A percentile compares a stretch with the other conserved stretches of the same genome.
Conservation (phyloP, 495 filamentous ascomycete species). For the Tuber umbilicatum region DNA sequence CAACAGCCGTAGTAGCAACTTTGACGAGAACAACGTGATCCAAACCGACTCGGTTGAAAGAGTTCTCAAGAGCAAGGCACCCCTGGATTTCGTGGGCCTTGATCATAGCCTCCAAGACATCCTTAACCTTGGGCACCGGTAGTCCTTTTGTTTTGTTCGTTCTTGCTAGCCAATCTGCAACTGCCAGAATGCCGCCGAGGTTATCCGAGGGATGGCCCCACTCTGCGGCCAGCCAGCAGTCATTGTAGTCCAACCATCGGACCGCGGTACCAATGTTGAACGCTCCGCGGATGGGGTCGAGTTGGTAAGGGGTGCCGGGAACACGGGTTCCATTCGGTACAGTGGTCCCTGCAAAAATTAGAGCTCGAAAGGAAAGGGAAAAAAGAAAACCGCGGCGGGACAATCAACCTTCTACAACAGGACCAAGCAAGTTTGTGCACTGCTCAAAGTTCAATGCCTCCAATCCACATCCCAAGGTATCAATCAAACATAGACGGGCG, state of each 20-base stretch:
- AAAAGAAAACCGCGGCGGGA: not conserved
- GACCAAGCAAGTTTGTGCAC: slow-evolving; percentile 91
- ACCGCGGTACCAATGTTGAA: slow-evolving; percentile 99
- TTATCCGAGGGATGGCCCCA: slow-evolving; percentile 99
- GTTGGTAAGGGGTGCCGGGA: slow-evolving; percentile 83
- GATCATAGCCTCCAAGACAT: slow-evolving; percentile 97
- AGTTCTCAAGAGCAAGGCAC: slow-evolving; percentile 92
- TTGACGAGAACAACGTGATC: slow-evolving; percentile 98
- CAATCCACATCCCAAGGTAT: slow-evolving; percentile 92
- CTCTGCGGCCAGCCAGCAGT: slow-evolving; percentile 98
- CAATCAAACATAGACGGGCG: slow-evolving; percentile 78
- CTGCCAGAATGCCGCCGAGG: slow-evolving; percentile 87
- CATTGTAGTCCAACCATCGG: slow-evolving; percentile 98
- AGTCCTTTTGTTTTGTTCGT: slow-evolving; percentile 86
- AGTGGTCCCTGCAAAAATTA: slow-evolving; percentile 55
- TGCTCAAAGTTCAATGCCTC: slow-evolving; percentile 94
- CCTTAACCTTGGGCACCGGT: slow-evolving; percentile 57
- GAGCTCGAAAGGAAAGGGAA: not conserved
- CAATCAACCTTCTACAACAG: slow-evolving; percentile 55
- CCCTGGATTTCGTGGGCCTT: slow-evolving; percentile 99
- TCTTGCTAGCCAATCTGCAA: slow-evolving; percentile 93
- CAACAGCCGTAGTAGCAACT: slow-evolving; percentile 89
- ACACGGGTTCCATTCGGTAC: slow-evolving; percentile 92
- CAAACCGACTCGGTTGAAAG: slow-evolving; percentile 94
- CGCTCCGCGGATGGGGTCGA: slow-evolving; percentile 90